Percentiles rank a stretch among this genome's conserved stretches.
Conservation (phyloP, 2,329 filamentous ascomycete species). For the Sporothrix globosa region DNA sequence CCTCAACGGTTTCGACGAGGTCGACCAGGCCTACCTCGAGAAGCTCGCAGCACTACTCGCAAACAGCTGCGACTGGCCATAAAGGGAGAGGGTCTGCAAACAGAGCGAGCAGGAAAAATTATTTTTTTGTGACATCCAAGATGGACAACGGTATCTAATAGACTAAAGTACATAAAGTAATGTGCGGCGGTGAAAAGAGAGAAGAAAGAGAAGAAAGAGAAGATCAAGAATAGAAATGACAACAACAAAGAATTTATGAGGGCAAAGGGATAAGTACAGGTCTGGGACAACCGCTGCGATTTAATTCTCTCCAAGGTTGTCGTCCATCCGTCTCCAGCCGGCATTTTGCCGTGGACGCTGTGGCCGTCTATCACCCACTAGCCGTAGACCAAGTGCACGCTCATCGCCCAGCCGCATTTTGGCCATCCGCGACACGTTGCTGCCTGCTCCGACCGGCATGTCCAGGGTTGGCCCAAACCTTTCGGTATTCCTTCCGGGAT, state of each 20-base stretch:
- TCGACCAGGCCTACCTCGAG: conserved; percentile 69
- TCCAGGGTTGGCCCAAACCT: not conserved
- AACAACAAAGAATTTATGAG: not conserved
- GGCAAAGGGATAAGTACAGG: not conserved
- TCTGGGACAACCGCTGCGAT: not conserved
- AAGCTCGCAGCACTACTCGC: conserved; percentile 64
- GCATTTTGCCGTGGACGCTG: not conserved
- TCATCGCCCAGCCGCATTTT: conserved; percentile 23
- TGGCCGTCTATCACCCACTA: not conserved
- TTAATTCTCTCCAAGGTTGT: not conserved
- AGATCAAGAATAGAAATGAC: no score
- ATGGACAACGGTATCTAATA: conserved; percentile 1
- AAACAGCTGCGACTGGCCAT: conserved; percentile 65
- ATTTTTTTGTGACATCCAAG: not conserved
- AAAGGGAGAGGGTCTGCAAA: not conserved
- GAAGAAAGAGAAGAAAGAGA: not conserved
- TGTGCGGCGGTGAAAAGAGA: not conserved
- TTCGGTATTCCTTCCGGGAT: not conserved
- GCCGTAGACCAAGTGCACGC: conserved; percentile 3
- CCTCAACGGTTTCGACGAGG: conserved; percentile 67
- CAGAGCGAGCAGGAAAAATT: not conserved
- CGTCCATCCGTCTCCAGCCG: conserved; percentile 21
- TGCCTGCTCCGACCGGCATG: not conserved
- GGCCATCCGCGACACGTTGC: conserved; percentile 19
- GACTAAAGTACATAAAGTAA: conserved; percentile 5